Percentiles rank a stretch among this genome's conserved stretches.
Evolutionary conservation across 176 grass and related monocot genomes (phyloP).

Genomic region (Cenchrus americanus): DNA sequence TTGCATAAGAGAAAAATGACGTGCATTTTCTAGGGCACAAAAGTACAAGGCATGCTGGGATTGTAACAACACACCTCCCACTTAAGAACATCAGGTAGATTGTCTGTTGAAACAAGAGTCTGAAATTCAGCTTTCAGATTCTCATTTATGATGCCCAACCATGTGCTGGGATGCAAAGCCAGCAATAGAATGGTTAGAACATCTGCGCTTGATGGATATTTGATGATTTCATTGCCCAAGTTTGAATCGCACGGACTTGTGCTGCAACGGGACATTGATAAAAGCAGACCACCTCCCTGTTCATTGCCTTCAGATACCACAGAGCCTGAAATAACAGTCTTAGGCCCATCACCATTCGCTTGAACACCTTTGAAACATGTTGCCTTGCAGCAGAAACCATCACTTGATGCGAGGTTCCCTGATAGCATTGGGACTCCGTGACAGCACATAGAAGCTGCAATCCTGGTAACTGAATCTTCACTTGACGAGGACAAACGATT

Average conservation of each 20-base stretch:
- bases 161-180: conserved; percentile 65
- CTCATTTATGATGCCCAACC: conserved; percentile 51
- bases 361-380: conserved; percentile 57
- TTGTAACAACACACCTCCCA: conserved; percentile 55
- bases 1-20: not conserved
- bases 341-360: conserved; percentile 43
- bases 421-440: conserved; percentile 70
- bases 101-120: conserved; percentile 61
- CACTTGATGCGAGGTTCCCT: conserved; percentile 37
- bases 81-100: conserved; percentile 68
- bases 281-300: conserved; percentile 57
- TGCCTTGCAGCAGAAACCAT: conserved; percentile 62
- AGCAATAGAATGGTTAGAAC: conserved; percentile 73
- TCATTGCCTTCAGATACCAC: conserved; percentile 52
- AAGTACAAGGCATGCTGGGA: conserved; percentile 20
- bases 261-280: conserved; percentile 45
- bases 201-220: conserved; percentile 63
- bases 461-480: conserved; percentile 45
- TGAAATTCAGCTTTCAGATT: conserved; percentile 66
- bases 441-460: conserved; percentile 64
- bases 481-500: conserved; percentile 27
- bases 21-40: conserved; percentile 10
- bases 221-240: conserved; percentile 21
- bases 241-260: conserved; percentile 39
- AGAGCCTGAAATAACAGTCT: conserved; percentile 51